Evolutionary conservation across 2,329 filamentous ascomycete genomes (phyloP), one percentile per base, ranked within the genome.

Genomic region (Fusarium pseudoanthophilum): DNA sequence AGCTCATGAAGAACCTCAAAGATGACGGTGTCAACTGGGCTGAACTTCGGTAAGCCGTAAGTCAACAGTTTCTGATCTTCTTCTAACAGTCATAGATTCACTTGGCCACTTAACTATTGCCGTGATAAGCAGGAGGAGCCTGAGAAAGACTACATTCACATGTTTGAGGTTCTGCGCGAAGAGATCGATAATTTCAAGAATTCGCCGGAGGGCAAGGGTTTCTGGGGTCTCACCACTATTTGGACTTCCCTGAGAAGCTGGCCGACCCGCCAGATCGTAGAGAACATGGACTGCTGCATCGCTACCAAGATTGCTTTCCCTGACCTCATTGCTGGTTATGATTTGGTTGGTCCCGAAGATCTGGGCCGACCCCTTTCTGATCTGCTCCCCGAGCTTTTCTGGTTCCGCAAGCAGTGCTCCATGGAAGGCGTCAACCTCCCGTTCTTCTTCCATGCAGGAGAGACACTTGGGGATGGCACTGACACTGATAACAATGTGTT

Each of bases 371-470:
- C 94, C 0, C 88, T 98, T 32, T 87, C 88, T 36, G 93, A 96
- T 74, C 84, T 97, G 7, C 87, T 95, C 0, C 95, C 95, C 0
- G 90, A 97, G 78, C 85, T 98, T 1, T 95, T 98, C 82, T 98
- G 94, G 94, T 98, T 98, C 87, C 91, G 92, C 73, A 95, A 95
- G 81, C 90, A 92, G 76, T 98, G 95, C 80, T 89, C 90, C 2
- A 87, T 93, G 78, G 92, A 94, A 78, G 90, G 89, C 5, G 89
- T 98, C 42, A 90, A 94, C 56, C 91, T 99, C 15, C 95, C 95
- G 2, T 97, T 98, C 85, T 97, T 97, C 85, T 97, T 98, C 85
- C 95, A 98, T 80, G 95, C 95, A 0, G 95, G 95, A 73, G 95
- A 98, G 83, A 94, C 91, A 39, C 89, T 97, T 2, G 94, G 94